Evolutionary conservation across 2,329 filamentous ascomycete species (phyloP), one percentile per base, ranked within the genome.

Genomic region (Botrytis aclada): DNA sequence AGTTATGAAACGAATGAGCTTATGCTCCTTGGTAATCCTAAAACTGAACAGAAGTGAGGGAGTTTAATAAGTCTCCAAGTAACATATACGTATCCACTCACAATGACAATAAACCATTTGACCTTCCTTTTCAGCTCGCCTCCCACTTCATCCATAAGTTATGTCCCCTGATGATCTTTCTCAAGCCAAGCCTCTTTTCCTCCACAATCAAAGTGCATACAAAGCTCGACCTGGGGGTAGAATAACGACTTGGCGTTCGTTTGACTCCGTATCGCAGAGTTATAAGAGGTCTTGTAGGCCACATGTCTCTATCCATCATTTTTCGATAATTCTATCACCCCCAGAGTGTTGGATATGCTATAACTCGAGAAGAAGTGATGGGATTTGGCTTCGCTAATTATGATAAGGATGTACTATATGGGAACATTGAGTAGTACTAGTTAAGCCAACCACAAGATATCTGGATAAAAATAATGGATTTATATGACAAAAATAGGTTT

Each of bases 191-290:
- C 47, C 10, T 2, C 4, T 51, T n/a, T n/a, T 14, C 25, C 5
- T 45, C 18, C 18, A 22, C 34, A 45, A 45, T 22, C 18, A 10
- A 51, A 51, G 25, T 14, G 12, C 14, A n/a, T n/a, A 51, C 1
- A n/a, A 51, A 51, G 25, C 25, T n/a, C 25, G 7, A 12, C 10
- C 10, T 51, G n/a, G 12, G 25, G 4, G 16, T n/a, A 12, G 5
- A n/a, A 16, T 0, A 51, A n/a, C 1, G 1, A 6, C 5, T 51
- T 51, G 10, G 4, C 25, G 10, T n/a, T n/a, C 4, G 5, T 51
- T 51, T 14, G n/a, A 25, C 47, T 51, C 25, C 25, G 12, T 51
- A n/a, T 51, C 4, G 4, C 4, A 51, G 47, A n/a, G 12, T n/a
- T 9, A 51, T 10, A n/a, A 14, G 4, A 51, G 16, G 10, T 12